phyloP scores from a whole-genome alignment of 768 basidiomycete species.

The Macrolepiota dolichaula region DNA sequence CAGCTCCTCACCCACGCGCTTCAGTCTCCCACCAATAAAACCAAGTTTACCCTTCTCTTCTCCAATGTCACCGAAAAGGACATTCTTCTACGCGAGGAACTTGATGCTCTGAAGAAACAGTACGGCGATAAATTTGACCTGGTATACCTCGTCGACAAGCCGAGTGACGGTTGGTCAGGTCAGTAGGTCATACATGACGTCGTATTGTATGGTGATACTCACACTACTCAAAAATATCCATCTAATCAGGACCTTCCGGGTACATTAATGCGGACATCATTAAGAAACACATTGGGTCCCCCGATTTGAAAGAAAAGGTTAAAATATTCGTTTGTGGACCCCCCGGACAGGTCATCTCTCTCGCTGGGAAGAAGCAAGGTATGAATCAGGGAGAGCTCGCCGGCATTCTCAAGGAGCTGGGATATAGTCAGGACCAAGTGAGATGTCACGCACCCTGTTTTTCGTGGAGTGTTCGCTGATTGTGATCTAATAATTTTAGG shows the following conservation, averaged over 20 bases:
- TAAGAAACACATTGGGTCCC: conserved; percentile 64
- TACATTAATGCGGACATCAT: conserved; percentile 74
- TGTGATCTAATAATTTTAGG: not conserved
- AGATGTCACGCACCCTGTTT: not conserved
- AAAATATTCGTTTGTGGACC: conserved; percentile 92
- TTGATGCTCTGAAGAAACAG: conserved; percentile 67
- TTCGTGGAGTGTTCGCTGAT: not conserved
- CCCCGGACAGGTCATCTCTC: conserved; percentile 82
- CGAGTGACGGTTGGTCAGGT: conserved; percentile 57
- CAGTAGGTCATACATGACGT: conserved; percentile 14
- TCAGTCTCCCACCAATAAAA: conserved; percentile 75
- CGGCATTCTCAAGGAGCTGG: conserved; percentile 84
- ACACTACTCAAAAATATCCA: not conserved
- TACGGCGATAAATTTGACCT: conserved; percentile 73
- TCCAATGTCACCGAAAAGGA: conserved; percentile 88
- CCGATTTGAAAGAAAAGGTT: conserved; percentile 68
- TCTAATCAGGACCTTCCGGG: conserved; percentile 57
- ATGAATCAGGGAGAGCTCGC: conserved; percentile 80
- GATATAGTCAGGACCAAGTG: conserved; percentile 86
- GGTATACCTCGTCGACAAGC: conserved; percentile 85
- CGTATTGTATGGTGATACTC: not conserved
- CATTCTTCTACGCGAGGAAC: conserved; percentile 80
- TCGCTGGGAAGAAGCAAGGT: conserved; percentile 88
- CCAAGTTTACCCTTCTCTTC: conserved; percentile 91
- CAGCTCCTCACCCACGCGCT: conserved; percentile 77